Percentiles rank a stretch among this genome's conserved stretches.
These are phyloP conservation scores for Vitis rupestris DNA, from an alignment of 164 flowering plant species.

Conservation along the genomic window DNA sequence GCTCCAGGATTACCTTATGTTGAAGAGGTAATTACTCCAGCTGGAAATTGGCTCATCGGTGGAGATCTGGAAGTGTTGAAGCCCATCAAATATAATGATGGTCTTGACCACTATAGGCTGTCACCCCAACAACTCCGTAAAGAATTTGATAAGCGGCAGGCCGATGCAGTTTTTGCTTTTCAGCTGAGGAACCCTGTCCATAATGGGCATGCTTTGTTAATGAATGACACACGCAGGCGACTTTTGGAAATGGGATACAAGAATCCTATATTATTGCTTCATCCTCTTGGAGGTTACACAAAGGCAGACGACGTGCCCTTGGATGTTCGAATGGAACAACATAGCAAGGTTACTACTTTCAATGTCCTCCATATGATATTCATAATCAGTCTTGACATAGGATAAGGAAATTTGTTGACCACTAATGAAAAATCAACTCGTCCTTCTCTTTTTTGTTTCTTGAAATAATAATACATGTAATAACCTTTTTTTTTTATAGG, in stretches of 20 bases:
- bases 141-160: conserved; percentile 84
- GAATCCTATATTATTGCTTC: conserved; percentile 87
- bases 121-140: conserved; percentile 76
- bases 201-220: conserved; percentile 91
- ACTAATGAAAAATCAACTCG: too few relatives aligned
- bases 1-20: conserved; percentile 95
- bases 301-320: conserved; percentile 97
- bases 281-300: conserved; percentile 90
- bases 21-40: conserved; percentile 76
- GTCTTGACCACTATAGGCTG: conserved; percentile 94
- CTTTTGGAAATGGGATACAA: conserved; percentile 90
- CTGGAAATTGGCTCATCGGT: conserved; percentile 95
- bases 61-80: conserved; percentile 87
- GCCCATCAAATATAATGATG: conserved; percentile 86
- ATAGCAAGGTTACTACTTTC: conserved; percentile 70
- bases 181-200: conserved; percentile 96
- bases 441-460: too few relatives aligned
- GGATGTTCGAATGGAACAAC: conserved; percentile 97
- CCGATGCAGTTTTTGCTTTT: conserved; percentile 98
- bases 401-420: neutral
- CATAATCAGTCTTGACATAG: neutral
- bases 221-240: conserved; percentile 86
- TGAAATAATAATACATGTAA: too few relatives aligned
- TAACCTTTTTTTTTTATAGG: too few relatives aligned
- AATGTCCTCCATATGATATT: conserved; percentile 1